Percentiles rank a stretch among this genome's conserved stretches.
Conservation (phyloP, 345 rosid species). For the Bretschneidera sinensis region DNA sequence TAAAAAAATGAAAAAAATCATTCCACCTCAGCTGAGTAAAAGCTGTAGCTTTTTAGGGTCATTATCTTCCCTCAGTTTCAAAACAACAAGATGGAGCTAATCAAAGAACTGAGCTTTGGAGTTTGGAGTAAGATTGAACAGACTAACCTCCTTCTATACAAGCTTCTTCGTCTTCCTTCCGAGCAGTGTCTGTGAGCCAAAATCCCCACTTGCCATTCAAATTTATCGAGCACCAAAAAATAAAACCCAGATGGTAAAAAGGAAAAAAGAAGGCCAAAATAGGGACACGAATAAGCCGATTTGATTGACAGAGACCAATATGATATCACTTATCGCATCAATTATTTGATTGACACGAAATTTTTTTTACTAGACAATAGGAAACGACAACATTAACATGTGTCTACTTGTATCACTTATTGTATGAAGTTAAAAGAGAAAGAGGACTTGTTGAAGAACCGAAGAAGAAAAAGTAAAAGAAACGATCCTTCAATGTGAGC, state of each 20-base stretch:
- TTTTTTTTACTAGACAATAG: slow-evolving; percentile 8
- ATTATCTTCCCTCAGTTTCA: background rate
- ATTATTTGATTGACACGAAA: background rate
- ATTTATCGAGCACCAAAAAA: slow-evolving; percentile 6
- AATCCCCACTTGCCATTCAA: slow-evolving; percentile 9
- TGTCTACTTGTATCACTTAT: background rate
- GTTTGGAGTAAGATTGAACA: background rate
- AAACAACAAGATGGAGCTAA: background rate
- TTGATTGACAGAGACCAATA: slow-evolving; percentile 4
- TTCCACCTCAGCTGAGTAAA: background rate
- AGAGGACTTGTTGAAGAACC: background rate
- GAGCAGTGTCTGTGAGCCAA: slow-evolving; percentile 13
- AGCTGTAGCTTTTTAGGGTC: background rate
- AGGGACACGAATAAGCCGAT: slow-evolving; percentile 7
- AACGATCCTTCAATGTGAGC: background rate
- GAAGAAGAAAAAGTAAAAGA: background rate
- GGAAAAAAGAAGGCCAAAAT: slow-evolving; percentile 2
- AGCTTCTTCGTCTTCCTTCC: background rate
- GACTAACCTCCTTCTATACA: background rate
- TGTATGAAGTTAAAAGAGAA: background rate
- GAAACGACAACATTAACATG: slow-evolving; percentile 10
- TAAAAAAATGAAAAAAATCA: too few species aligned
- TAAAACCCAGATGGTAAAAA: slow-evolving; percentile 14
- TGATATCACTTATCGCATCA: too few species aligned
- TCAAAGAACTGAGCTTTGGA: background rate